Percentiles rank a stretch among this genome's conserved stretches.
phyloP scores from a whole-genome alignment of 1,139 yeast species.

The Saccharomyces hybrid region DNA sequence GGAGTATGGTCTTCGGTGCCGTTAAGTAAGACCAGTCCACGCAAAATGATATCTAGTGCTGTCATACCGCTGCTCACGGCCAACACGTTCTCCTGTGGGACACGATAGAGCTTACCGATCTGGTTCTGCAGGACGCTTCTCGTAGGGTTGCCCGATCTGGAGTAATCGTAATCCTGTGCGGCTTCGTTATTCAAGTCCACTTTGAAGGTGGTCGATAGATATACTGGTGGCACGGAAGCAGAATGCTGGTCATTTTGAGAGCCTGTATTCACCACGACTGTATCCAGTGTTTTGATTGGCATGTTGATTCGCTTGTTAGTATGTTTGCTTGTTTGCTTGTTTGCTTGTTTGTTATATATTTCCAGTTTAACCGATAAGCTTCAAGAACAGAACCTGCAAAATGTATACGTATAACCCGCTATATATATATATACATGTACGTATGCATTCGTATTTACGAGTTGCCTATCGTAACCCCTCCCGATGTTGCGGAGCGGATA shows the following conservation, averaged over 20 bases:
- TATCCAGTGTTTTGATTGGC: slow-evolving; percentile 39
- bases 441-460: background rate
- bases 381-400: background rate
- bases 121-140: slow-evolving; percentile 74
- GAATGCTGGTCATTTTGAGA: slow-evolving; percentile 46
- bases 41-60: slow-evolving; percentile 73
- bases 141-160: slow-evolving; percentile 93
- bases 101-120: slow-evolving; percentile 51
- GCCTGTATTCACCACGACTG: slow-evolving; percentile 46
- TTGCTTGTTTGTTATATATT: background rate
- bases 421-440: background rate
- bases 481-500: background rate
- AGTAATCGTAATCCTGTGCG: slow-evolving; percentile 63
- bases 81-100: slow-evolving; percentile 63
- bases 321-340: background rate
- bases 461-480: too few species aligned
- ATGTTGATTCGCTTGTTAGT: background rate
- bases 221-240: slow-evolving; percentile 81
- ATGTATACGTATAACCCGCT: background rate
- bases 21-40: slow-evolving; percentile 55
- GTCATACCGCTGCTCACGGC: slow-evolving; percentile 93
- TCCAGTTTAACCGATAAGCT: background rate
- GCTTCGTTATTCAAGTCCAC: slow-evolving; percentile 69
- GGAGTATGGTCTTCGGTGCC: slow-evolving; percentile 14
- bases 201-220: slow-evolving; percentile 89